These are phyloP conservation scores for Kodamaea derodonti DNA, from an alignment of 1,139 yeast species.

Conservation along the genomic window DNA sequence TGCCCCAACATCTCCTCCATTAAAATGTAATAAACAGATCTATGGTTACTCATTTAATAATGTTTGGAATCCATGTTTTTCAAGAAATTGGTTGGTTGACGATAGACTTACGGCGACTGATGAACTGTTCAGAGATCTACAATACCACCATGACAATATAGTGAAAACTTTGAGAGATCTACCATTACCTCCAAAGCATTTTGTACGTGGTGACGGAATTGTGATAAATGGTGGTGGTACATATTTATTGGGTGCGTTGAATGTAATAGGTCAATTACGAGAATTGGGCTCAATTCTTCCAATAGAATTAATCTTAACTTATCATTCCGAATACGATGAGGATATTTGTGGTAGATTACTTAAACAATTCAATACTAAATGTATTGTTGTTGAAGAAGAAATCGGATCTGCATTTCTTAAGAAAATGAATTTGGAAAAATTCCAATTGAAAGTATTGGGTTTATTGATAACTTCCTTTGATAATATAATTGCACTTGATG, in stretches of 20 bases:
- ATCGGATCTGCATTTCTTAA: slow-evolving; percentile 23
- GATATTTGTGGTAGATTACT: slow-evolving; percentile 15
- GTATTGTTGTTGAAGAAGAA: slow-evolving; percentile 34
- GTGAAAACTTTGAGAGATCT: slow-evolving; percentile 11
- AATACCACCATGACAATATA: slow-evolving; percentile 9
- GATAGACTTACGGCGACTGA: slow-evolving; percentile 14
- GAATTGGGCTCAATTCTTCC: slow-evolving; percentile 18
- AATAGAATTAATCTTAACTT: slow-evolving; percentile 15
- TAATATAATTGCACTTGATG: slow-evolving; percentile 19
- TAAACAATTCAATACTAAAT: slow-evolving; percentile 17
- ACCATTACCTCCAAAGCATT: slow-evolving; percentile 12
- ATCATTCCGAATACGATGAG: slow-evolving; percentile 16
- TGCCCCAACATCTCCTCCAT: slow-evolving; percentile 7
- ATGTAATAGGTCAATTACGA: slow-evolving; percentile 16
- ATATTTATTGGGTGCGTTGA: slow-evolving; percentile 18
- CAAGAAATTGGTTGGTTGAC: slow-evolving; percentile 8
- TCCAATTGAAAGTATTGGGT: slow-evolving; percentile 19
- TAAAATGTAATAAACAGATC: slow-evolving; percentile 8
- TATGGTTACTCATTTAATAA: slow-evolving; percentile 9
- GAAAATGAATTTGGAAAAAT: slow-evolving; percentile 13
- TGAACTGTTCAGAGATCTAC: slow-evolving; percentile 17
- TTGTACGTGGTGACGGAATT: slow-evolving; percentile 14
- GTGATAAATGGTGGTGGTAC: slow-evolving; percentile 18
- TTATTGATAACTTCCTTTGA: slow-evolving; percentile 20
- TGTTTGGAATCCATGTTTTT: slow-evolving; percentile 10